phyloP scores from a whole-genome alignment of 192 early-diverging fungal genomes.

The Coemansia nantahalensis region DNA sequence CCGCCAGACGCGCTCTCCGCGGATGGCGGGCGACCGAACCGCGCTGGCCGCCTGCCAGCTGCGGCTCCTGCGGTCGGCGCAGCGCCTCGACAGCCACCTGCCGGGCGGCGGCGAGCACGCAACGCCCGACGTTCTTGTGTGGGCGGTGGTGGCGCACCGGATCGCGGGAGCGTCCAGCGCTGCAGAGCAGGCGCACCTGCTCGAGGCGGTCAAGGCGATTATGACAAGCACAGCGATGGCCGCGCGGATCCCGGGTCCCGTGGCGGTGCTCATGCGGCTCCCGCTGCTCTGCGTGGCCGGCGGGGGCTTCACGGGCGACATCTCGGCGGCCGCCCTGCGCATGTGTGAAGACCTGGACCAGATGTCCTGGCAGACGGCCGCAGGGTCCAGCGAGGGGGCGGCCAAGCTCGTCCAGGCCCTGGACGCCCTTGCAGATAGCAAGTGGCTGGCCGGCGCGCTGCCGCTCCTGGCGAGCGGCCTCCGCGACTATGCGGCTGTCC shows the following conservation, averaged over 20 bases:
- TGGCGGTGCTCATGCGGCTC: slow-evolving; percentile 4
- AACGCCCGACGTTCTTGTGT: neutral
- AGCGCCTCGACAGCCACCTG: neutral
- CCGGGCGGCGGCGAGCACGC: neutral
- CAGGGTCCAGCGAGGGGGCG: no score
- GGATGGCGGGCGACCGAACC: slow-evolving; percentile 2
- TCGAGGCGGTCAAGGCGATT: neutral
- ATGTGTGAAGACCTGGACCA: neutral
- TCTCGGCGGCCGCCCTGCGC: neutral
- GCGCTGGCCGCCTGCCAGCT: slow-evolving; percentile 1
- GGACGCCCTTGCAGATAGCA: no score
- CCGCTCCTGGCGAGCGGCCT: slow-evolving; percentile 5
- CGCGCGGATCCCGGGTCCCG: neutral
- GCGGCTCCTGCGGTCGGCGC: neutral
- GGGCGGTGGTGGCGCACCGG: slow-evolving; percentile 4
- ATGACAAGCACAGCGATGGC: neutral
- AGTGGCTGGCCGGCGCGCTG: slow-evolving; percentile 6
- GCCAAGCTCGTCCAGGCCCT: no score
- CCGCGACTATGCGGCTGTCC: slow-evolving; percentile 8
- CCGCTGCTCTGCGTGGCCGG: slow-evolving; percentile 7
- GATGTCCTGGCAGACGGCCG: neutral
- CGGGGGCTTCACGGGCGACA: slow-evolving; percentile 5
- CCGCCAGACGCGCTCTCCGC: slow-evolving; percentile 1
- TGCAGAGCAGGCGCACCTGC: slow-evolving; percentile 1
- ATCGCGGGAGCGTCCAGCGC: neutral